These are phyloP conservation scores for Cladophialophora chaetospira DNA, from an alignment of 2,329 filamentous ascomycete genomes.

Conservation along the genomic window DNA sequence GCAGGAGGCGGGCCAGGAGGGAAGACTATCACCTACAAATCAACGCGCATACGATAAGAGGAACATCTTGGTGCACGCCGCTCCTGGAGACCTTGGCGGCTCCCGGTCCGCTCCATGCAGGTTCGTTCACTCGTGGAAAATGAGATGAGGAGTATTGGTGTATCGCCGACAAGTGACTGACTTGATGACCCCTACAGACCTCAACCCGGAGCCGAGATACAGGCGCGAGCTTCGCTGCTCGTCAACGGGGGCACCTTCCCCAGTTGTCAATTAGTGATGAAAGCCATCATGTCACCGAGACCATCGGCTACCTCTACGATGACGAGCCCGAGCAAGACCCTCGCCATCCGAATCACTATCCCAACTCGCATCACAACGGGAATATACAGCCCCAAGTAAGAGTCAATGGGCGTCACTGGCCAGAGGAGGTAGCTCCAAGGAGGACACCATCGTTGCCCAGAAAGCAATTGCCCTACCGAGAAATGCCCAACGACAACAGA, in stretches of 20 bases:
- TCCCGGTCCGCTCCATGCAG: slow-evolving; percentile 31
- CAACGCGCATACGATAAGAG: slow-evolving; percentile 7
- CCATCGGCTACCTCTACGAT: slow-evolving; percentile 87
- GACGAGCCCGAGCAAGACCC: slow-evolving; percentile 57
- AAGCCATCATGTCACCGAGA: slow-evolving; percentile 90
- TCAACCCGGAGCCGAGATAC: slow-evolving; percentile 45
- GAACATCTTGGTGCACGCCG: slow-evolving; percentile 8
- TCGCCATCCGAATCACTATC: slow-evolving; percentile 5
- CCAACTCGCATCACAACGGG: slow-evolving; percentile 8
- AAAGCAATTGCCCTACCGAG: slow-evolving; percentile 23
- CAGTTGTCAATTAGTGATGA: slow-evolving; percentile 79
- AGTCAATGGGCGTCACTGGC: slow-evolving; percentile 16
- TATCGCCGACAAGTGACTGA: slow-evolving; percentile 21
- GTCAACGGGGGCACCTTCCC: slow-evolving; percentile 58
- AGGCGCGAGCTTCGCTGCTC: slow-evolving; percentile 52
- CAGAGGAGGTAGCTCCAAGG: slow-evolving; percentile 10
- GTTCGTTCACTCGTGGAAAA: slow-evolving; percentile 21
- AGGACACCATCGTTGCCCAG: slow-evolving; percentile 19
- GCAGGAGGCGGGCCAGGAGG: slow-evolving; percentile 25
- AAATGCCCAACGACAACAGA: slow-evolving; percentile 20
- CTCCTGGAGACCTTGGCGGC: slow-evolving; percentile 17
- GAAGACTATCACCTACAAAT: slow-evolving; percentile 17
- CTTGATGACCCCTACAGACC: slow-evolving; percentile 38
- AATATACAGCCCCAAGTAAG: slow-evolving; percentile 6
- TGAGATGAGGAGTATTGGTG: not conserved